Percentiles rank a stretch among this genome's conserved stretches.
These are phyloP conservation scores for Kazachstania psychrophila DNA, from an alignment of 805 yeast genomes.

Conservation along the genomic window DNA sequence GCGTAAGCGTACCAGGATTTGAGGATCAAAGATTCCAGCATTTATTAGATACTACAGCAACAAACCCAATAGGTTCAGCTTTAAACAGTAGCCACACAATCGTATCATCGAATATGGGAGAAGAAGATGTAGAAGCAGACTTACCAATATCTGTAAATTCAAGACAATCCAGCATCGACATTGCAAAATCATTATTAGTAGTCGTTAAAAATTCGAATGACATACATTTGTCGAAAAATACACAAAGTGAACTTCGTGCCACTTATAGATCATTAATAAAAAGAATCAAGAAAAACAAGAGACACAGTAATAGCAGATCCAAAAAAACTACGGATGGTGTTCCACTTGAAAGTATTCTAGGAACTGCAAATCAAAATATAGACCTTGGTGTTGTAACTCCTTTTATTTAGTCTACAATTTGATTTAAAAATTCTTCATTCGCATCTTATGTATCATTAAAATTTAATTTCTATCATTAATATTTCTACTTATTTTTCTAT, in stretches of 20 bases:
- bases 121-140: too few relatives aligned
- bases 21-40: too few relatives aligned
- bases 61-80: not conserved
- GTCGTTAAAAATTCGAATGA: slow-evolving; percentile 25
- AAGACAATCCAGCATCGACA: slow-evolving; percentile 21
- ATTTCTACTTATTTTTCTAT: too few relatives aligned
- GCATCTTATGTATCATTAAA: too few relatives aligned
- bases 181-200: slow-evolving; percentile 27
- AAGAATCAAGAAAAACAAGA: slow-evolving; percentile 19
- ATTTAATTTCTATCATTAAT: too few relatives aligned
- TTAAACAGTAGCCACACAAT: not conserved
- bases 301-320: slow-evolving; percentile 5
- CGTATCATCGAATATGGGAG: not conserved
- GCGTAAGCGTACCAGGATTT: too few relatives aligned
- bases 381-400: not conserved
- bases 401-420: too few relatives aligned
- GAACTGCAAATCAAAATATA: not conserved
- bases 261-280: slow-evolving; percentile 19
- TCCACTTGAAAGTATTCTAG: slow-evolving; percentile 10
- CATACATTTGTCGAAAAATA: slow-evolving; percentile 20
- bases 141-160: slow-evolving; percentile 6
- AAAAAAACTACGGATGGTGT: slow-evolving; percentile 10
- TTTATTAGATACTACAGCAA: too few relatives aligned
- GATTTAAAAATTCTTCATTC: too few relatives aligned
- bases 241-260: slow-evolving; percentile 21